phyloP scores from a whole-genome alignment of 2,329 filamentous ascomycete genomes.

The Lachnellula subtilissima region DNA sequence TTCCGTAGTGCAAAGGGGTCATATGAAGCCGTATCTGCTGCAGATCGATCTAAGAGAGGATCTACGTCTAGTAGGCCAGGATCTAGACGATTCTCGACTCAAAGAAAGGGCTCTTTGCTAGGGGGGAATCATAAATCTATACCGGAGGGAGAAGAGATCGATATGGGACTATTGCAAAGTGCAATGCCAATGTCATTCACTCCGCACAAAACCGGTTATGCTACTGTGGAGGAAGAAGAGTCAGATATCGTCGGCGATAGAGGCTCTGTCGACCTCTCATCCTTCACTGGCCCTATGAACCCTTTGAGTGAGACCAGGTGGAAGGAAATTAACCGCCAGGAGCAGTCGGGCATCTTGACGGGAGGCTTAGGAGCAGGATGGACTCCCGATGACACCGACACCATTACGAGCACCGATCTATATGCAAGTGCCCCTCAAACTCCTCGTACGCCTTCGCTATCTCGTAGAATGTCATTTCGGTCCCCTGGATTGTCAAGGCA shows the following conservation, averaged over 20 bases:
- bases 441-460: constrained; percentile 11
- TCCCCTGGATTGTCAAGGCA: constrained; percentile 25
- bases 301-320: constrained; percentile 18
- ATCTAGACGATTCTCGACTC: constrained; percentile 14
- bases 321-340: constrained; percentile 30
- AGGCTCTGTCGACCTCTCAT: constrained; percentile 23
- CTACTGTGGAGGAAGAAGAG: constrained; percentile 19
- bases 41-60: constrained; percentile 10
- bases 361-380: constrained; percentile 55
- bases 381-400: constrained; percentile 40
- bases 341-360: constrained; percentile 51
- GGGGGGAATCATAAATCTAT: constrained; percentile 19
- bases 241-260: constrained; percentile 13
- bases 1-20: constrained; percentile 14
- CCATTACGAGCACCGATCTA: constrained; percentile 47
- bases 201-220: constrained; percentile 17
- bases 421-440: constrained; percentile 31
- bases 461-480: constrained; percentile 21
- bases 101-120: constrained; percentile 19
- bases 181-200: constrained; percentile 23
- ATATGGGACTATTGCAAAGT: constrained; percentile 25
- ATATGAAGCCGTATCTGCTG: constrained; percentile 19
- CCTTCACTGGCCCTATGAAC: constrained; percentile 23
- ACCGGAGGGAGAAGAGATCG: constrained; percentile 27
- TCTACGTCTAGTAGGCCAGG: constrained; percentile 8